A percentile compares a stretch with the other conserved stretches of the same genome.
These are phyloP conservation scores for Dryadomyces quercus-mongolicae DNA, from an alignment of 2,329 filamentous ascomycete species.

Conservation along the genomic window DNA sequence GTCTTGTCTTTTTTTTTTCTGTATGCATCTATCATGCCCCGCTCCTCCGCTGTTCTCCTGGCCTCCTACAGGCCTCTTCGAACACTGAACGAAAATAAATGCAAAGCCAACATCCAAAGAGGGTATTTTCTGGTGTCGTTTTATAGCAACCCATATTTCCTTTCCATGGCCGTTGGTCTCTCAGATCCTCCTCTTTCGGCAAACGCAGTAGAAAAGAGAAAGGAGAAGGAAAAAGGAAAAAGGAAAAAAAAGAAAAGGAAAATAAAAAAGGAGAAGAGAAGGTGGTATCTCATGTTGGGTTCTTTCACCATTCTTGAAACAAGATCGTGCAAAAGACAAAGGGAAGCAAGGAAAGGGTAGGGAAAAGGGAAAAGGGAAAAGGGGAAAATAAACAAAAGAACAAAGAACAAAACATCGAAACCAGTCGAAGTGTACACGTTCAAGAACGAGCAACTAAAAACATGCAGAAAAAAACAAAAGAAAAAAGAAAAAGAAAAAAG, in stretches of 20 bases:
- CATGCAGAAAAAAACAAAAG: not conserved
- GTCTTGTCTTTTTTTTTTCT: no score
- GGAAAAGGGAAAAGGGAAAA: conserved; percentile 1
- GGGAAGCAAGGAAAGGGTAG: conserved; percentile 1
- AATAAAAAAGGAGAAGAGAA: conserved; percentile 3
- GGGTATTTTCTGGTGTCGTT: no score
- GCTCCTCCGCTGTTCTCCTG: no score
- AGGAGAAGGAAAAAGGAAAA: conserved; percentile 2
- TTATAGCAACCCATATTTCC: no score
- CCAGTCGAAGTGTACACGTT: not conserved
- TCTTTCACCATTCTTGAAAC: conserved; percentile 1
- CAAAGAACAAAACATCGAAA: not conserved
- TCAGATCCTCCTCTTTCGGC: no score
- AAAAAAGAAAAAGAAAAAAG: not conserved
- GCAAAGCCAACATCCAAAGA: no score
- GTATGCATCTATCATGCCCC: no score
- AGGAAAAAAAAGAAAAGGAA: conserved; percentile 4
- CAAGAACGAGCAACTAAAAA: not conserved
- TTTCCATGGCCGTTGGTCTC: no score
- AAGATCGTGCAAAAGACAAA: not conserved
- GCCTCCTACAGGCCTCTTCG: no score
- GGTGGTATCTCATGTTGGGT: conserved; percentile 1
- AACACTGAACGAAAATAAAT: no score
- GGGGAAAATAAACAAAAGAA: conserved; percentile 1
- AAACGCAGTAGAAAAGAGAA: not conserved